Base-by-base conservation (phyloP, 75 land plant genomes). In the Picea sitchensis region DNA sequence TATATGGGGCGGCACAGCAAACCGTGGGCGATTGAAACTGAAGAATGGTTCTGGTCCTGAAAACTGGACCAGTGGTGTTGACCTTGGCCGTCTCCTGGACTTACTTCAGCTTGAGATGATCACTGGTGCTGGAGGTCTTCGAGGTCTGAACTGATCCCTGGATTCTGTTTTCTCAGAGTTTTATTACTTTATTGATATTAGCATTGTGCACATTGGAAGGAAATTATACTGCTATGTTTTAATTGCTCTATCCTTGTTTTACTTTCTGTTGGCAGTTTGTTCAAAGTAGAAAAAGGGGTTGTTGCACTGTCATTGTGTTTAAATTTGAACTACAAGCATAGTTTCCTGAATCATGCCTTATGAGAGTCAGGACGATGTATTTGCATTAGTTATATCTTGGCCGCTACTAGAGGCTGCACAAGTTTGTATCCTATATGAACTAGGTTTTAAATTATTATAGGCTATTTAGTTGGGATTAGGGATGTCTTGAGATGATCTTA, bases 1-100 rank as follows among this genome's bases (percentile, higher is more conserved):
- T 21, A 85, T 86, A 21, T 86, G 88, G 87, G 88, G 88, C 62
- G 88, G 88, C 31, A 81, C 88, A 14, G 75, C 87, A 38, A 85
- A 86, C 61, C 73, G 88, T 5, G 88, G 88, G 30, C 87, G 88
- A 61, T 57, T 86, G 69, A 86, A 86, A 75, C 87, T 86, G 11
- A 68, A 76, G 21, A 81, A 79, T 77, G 83, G 83, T 41, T 77
- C 71, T 69, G 88, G 83, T 73, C 88, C 87, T n/a, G 87, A 86
- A 61, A 85, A 85, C 54, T 86, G 88, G 88, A 86, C 88, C 9
- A 86, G 88, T 67, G 87, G 84, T 8, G 88, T 86, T 21, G 87
- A 86, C 26, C 79, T 86, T 56, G 87, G 88, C 54, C 88, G 88
- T 5, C 80, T 86, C 14, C 83, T 86, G 3, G 88, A 86, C 71